Evolutionary conservation across 1,284 basidiomycete species (phyloP).

Genomic region (Austroboletus niveus): DNA sequence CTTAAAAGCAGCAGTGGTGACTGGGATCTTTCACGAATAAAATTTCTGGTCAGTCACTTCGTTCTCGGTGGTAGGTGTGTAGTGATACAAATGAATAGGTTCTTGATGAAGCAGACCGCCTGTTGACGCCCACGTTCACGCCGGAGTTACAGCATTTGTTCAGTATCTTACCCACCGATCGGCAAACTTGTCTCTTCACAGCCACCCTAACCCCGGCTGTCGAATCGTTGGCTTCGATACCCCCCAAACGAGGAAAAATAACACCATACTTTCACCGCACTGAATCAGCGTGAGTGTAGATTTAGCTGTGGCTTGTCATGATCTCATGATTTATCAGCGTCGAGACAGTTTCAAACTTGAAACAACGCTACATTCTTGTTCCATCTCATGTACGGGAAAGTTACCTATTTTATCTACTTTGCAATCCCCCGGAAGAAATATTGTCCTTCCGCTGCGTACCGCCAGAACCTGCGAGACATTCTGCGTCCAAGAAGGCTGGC

Average conservation of each 20-base stretch:
- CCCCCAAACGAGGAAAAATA: slow-evolving; percentile 80
- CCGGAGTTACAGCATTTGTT: slow-evolving; percentile 85
- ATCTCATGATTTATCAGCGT: slow-evolving; percentile 47
- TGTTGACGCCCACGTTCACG: slow-evolving; percentile 89
- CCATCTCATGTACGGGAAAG: slow-evolving; percentile 94
- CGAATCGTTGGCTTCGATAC: slow-evolving; percentile 72
- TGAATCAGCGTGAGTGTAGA: slow-evolving; percentile 61
- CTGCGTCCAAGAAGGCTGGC: slow-evolving; percentile 31
- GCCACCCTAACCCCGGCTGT: slow-evolving; percentile 92
- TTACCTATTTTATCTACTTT: slow-evolving; percentile 89
- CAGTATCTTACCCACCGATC: slow-evolving; percentile 72
- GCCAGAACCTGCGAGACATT: slow-evolving; percentile 40
- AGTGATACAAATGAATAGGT: slow-evolving; percentile 50
- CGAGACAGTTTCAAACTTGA: slow-evolving; percentile 82
- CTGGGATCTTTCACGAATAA: slow-evolving; percentile 84
- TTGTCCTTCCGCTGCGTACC: slow-evolving; percentile 60
- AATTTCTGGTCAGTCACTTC: slow-evolving; percentile 68
- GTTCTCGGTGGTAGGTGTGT: not conserved
- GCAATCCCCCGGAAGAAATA: slow-evolving; percentile 83
- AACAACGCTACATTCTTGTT: slow-evolving; percentile 90
- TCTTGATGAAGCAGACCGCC: slow-evolving; percentile 93
- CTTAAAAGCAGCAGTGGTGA: slow-evolving; percentile 76
- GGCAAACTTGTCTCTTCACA: slow-evolving; percentile 97
- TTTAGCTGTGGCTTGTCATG: not conserved
- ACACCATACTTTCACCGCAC: slow-evolving; percentile 88